Evolutionary conservation across 2,329 filamentous ascomycete genomes (phyloP).

Genomic region (Epichloe gansuensis): DNA sequence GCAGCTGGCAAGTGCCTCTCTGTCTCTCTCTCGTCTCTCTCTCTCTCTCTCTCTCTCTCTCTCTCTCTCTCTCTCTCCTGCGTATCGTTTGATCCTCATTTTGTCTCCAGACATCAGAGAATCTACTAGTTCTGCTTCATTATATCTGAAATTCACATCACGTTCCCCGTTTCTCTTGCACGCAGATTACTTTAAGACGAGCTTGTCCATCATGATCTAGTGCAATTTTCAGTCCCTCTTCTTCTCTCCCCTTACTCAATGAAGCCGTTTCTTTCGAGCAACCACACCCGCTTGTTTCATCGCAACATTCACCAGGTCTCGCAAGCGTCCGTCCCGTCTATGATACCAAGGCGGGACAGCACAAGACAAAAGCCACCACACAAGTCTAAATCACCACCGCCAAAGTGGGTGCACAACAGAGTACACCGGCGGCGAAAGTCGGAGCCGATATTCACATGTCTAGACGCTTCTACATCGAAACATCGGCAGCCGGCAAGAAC

Average conservation of each 20-base stretch:
- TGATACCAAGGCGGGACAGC: not conserved
- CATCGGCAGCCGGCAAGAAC: slow-evolving; percentile 18
- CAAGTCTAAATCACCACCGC: slow-evolving; percentile 1
- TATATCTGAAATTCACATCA: not conserved
- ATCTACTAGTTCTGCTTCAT: no score
- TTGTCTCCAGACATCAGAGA: not conserved
- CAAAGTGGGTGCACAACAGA: slow-evolving; percentile 10
- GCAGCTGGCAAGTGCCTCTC: no score
- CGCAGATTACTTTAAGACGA: slow-evolving; percentile 1
- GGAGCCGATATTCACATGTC: slow-evolving; percentile 16
- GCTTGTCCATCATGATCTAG: not conserved
- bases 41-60: not conserved
- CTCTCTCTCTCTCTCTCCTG: not conserved
- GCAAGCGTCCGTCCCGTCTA: slow-evolving; percentile 2
- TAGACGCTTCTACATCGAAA: slow-evolving; percentile 24
- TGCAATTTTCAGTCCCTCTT: not conserved
- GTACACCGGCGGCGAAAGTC: not conserved
- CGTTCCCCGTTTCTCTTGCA: not conserved
- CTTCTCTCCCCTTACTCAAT: not conserved
- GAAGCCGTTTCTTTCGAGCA: not conserved
- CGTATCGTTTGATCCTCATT: not conserved
- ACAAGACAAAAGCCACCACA: no score
- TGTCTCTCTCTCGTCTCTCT: not conserved
- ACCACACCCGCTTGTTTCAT: not conserved
- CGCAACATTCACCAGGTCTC: not conserved